A percentile compares a stretch with the other conserved stretches of the same genome.
Evolutionary conservation across 495 filamentous ascomycete species (phyloP).

Genomic region (Bacidia rubella): DNA sequence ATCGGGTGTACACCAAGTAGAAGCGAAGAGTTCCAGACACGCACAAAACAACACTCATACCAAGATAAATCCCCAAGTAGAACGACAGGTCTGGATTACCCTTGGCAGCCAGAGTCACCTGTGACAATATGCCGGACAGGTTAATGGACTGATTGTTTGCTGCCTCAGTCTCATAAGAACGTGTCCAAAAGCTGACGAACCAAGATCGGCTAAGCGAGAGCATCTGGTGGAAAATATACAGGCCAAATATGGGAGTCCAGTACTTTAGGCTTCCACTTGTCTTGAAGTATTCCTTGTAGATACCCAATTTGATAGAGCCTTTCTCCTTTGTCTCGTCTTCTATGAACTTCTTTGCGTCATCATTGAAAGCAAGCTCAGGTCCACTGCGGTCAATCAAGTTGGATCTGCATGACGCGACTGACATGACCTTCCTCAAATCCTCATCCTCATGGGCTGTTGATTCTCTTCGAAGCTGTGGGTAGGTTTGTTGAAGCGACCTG

Average conservation of each 20-base stretch:
- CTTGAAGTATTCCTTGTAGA: background rate
- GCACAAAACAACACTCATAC: constrained; percentile 17
- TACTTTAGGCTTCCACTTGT: background rate
- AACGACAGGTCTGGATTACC: background rate
- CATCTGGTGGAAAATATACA: background rate
- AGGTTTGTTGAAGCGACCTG: background rate
- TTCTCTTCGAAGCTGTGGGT: background rate
- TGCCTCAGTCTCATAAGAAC: constrained; percentile 16
- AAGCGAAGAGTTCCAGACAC: constrained; percentile 22
- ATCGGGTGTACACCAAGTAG: constrained; percentile 26
- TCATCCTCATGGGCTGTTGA: too few species aligned
- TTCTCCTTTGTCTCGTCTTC: background rate
- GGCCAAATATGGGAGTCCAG: background rate
- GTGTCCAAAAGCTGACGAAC: constrained; percentile 8
- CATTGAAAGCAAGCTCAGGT: constrained; percentile 7
- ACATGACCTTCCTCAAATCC: constrained; percentile 28
- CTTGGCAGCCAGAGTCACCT: constrained; percentile 15
- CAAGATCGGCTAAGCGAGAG: background rate
- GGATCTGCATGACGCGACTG: constrained; percentile 18
- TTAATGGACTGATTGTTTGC: constrained; percentile 1
- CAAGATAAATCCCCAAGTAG: constrained; percentile 10
- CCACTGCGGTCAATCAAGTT: constrained; percentile 12
- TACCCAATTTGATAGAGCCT: background rate
- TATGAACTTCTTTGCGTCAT: constrained; percentile 16
- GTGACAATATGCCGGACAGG: constrained; percentile 23